Base-by-base conservation (phyloP, 2,329 filamentous ascomycete species). In the Hymenoscyphus repandus region DNA sequence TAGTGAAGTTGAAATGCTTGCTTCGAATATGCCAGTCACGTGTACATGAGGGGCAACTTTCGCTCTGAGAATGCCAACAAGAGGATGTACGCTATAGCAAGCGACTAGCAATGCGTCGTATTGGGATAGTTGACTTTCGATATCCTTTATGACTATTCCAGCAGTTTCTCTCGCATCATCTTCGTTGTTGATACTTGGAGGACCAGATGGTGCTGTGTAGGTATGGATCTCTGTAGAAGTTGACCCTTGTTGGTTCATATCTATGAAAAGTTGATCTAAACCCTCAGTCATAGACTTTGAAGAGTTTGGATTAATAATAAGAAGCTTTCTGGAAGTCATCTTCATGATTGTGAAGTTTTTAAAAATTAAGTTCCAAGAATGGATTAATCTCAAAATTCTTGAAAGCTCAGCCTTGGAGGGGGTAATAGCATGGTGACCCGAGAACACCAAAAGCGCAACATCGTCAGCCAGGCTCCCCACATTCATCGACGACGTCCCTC, bases 11-110 rank as follows among this genome's bases (percentile, higher is more conserved):
- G 83, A 72, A 12, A 96, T 74, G 62, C 85, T 89, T 1, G 90
- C 86, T 68, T 96, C 91, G 63, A 96, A 93, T 50, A 97, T 96
- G 5, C 92, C 91, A 0, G 81, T 84, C 5, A 90, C 84, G 32
- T 81, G 77, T 32, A 68, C 71, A 78, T 53, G 45, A n/a, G 55
- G 47, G n/a, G 53, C 39, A 10, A 60, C 47, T 31, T 50, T 55
- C 11, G 63, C 49, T 71, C 74, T 75, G 10, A 95, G 70, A 44
- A 76, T 68, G 0, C 74, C 67, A 0, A 95, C 88, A 0, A 96
- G 77, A 0, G 86, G 83, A 64, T 96, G 90, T 1, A 86, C 82
- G 53, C 88, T 93, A 72, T 89, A 97, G 71, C 92, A 96, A 17
- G 90, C 90, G 2, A 96, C 78, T 0, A 96, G 76, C 55, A 95